Evolutionary conservation across 176 grass and related monocot genomes (phyloP), one percentile per base, ranked within the genome.

Genomic region (Metroxylon sagu): DNA sequence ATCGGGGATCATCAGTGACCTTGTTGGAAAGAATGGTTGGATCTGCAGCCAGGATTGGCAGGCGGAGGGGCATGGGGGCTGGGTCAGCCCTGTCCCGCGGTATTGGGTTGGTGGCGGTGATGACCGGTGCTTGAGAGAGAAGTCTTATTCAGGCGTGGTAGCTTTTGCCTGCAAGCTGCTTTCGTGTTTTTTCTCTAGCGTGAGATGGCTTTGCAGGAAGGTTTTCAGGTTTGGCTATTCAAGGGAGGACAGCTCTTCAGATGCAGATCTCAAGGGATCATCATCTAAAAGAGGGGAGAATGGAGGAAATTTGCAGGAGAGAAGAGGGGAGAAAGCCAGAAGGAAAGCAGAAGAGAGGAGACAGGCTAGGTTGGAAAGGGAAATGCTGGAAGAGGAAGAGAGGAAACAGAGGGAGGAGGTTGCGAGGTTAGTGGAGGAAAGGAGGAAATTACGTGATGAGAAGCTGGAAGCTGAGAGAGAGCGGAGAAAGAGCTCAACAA

Each of bases 361-460:
- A 25, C 52, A 90, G 65, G 92, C 78, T 0, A 82, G 87, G 52
- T 67, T 97, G 72, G 92, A 97, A 79, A 97, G 70, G 62, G 92
- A 97, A 70, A 75, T 91, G 86, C 66, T 91, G 16, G 92, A 97
- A 76, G 87, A 91, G 79, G 92, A 97, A 64, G 92, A 97, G 69
- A 80, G 87, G 64, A 97, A 97, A 77, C 92, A 97, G 17, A 76
- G 92, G 4, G 92, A 88, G 72, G 92, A 97, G 65, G 72, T 97
- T 50, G 78, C 92, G 4, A 85, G 89, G 63, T 60, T 97, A 5
- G 92, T 97, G 48, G 87, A 97, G 65, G 92, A 97, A 57, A 85
- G 84, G 43, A 91, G 83, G 74, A 97, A 57, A 63, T 61, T 97
- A 19, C 80, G 84, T 68, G 87, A 91, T 56, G 87, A 97, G 63